Base-by-base conservation (phyloP, 2,329 filamentous ascomycete genomes). In the Ophiostoma sp. region DNA sequence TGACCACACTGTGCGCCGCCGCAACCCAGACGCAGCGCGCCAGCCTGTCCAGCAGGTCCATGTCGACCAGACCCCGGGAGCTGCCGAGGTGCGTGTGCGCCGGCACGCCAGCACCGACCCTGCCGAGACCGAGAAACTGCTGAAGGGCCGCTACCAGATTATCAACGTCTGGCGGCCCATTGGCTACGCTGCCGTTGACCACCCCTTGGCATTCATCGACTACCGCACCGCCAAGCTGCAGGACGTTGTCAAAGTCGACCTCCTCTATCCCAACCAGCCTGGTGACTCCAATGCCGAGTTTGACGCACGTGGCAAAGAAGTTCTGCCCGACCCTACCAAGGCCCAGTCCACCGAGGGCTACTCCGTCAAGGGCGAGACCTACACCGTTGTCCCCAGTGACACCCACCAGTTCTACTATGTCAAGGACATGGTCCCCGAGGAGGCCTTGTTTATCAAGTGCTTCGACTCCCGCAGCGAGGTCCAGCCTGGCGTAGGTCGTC, bases 141-240 rank as follows among this genome's bases (percentile, higher is more conserved):
- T 92, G 2, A 83, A 84, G 72, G 84, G 85, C 8, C 84, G 91
- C 5, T 91, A 88, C 78, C 89, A 91, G 78, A 88, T 92, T 77
- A 89, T 92, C 79, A 92, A 93, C 75, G 90, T 92, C 19, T 92
- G 91, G 91, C 85, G 91, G 50, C 90, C 91, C 0, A 91, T 92
- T 76, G 84, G 86, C 39, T 85, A 91, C 78, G 81, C 88, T 0
- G 89, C 90, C 2, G 84, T 84, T 0, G 90, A 92, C 77, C 87
- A 86, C 76, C 91, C 91, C 19, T 83, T 93, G 3, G 90, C 89
- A 0, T 87, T 92, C 1, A 83, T 91, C 9, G 90, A 92, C 78
- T 91, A 89, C 87, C 86, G 88, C 31, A 86, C 84, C 0, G 91
- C 89, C 0, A 77, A 78, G n/a, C 86, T 87, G 0, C 78, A 80